phyloP scores from a whole-genome alignment of 768 basidiomycete species.

The Collybia mongolica region DNA sequence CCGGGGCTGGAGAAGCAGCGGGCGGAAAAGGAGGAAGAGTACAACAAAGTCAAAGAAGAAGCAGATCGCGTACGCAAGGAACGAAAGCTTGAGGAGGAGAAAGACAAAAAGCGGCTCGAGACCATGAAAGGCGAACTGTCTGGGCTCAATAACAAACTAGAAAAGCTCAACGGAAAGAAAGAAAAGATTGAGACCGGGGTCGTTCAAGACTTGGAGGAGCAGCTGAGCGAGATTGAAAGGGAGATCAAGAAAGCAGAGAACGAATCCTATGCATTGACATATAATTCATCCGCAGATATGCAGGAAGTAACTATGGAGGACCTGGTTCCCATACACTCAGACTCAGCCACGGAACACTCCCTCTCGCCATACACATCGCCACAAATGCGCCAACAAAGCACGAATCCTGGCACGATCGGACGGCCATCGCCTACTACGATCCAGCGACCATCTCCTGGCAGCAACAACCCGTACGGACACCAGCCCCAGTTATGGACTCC shows the following conservation, averaged over 20 bases:
- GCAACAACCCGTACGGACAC: conserved; percentile 8
- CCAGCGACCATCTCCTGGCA: conserved; percentile 19
- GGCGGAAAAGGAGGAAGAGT: conserved; percentile 40
- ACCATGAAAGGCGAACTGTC: conserved; percentile 57
- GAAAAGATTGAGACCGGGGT: conserved; percentile 62
- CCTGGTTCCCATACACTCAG: conserved; percentile 4
- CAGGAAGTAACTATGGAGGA: conserved; percentile 15
- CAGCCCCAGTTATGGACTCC: conserved; percentile 8
- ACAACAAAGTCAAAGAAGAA: conserved; percentile 42
- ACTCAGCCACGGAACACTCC: conserved; percentile 17
- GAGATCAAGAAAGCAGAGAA: conserved; percentile 53
- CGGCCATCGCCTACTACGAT: conserved; percentile 22
- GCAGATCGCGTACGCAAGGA: conserved; percentile 45
- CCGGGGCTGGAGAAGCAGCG: conserved; percentile 37
- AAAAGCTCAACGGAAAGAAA: conserved; percentile 61
- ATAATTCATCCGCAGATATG: conserved; percentile 8
- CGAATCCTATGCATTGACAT: conserved; percentile 21
- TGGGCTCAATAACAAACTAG: conserved; percentile 57
- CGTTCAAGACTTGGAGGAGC: conserved; percentile 67
- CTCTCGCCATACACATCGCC: conserved; percentile 15
- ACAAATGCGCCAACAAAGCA: conserved; percentile 15
- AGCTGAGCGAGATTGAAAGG: conserved; percentile 54
- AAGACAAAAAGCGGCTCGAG: conserved; percentile 53
- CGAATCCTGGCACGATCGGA: conserved; percentile 16
- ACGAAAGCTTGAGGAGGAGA: conserved; percentile 43